Evolutionary conservation across 1,284 basidiomycete species (phyloP).

Genomic region (Termitomyces sp.): DNA sequence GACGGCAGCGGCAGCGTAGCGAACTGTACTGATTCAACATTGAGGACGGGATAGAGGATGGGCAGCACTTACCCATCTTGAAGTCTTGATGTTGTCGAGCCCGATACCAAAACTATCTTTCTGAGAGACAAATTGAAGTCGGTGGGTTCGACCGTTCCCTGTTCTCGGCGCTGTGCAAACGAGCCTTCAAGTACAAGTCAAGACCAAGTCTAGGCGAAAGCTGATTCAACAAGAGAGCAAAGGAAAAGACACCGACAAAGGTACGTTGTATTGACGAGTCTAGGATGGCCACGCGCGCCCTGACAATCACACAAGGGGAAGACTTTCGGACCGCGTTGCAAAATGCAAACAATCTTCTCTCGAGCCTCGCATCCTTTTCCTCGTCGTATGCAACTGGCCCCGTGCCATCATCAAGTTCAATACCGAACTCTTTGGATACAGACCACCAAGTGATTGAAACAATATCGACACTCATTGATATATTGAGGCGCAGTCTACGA

Average conservation of each 20-base stretch:
- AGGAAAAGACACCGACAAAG: constrained; percentile 37
- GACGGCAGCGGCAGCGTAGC: constrained; percentile 84
- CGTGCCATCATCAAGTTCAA: constrained; percentile 27
- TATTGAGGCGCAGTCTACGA: constrained; percentile 72
- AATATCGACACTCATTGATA: constrained; percentile 63
- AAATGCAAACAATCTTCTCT: constrained; percentile 53
- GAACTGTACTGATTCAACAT: constrained; percentile 49
- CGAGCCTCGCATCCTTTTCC: constrained; percentile 40
- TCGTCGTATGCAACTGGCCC: constrained; percentile 35
- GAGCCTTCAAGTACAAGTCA: constrained; percentile 32
- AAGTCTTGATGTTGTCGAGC: constrained; percentile 50
- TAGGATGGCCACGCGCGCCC: background rate
- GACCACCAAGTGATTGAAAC: constrained; percentile 55
- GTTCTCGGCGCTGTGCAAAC: constrained; percentile 4
- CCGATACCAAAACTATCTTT: constrained; percentile 27
- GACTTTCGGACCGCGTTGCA: constrained; percentile 67
- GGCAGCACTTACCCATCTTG: constrained; percentile 60
- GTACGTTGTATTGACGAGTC: constrained; percentile 18
- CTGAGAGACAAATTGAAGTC: constrained; percentile 48
- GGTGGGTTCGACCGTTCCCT: constrained; percentile 33
- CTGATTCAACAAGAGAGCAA: constrained; percentile 26
- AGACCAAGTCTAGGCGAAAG: constrained; percentile 37
- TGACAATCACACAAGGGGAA: constrained; percentile 33
- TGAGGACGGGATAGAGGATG: constrained; percentile 16
- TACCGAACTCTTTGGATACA: constrained; percentile 40